Base-by-base conservation (phyloP, 768 basidiomycete species). In the Auriculariales sp. region DNA sequence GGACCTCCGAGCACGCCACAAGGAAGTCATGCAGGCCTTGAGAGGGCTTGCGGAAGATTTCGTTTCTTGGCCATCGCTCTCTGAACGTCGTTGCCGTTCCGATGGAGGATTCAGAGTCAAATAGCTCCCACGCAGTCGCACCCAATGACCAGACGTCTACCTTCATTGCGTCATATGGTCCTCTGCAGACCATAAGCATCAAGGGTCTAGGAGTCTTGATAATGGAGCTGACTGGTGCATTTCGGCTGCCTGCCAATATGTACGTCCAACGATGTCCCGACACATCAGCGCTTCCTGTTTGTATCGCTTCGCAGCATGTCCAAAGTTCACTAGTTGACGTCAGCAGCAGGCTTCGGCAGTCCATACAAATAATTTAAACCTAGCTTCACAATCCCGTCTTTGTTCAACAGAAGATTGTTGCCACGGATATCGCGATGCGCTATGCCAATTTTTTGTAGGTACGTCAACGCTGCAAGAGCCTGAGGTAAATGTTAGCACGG, bases 381-480 rank as follows among this genome's bases (percentile, higher is more conserved):
- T 12, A 91, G 68, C 63, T 89, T 89, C 53, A 90, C 68, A 7
- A 84, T 61, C 1, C 87, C 87, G 10, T 72, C 63, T 36, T 66
- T 69, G 49, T 83, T 85, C 49, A 91, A 66, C 32, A 91, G 66
- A 48, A 90, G 54, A 61, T 91, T 91, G 59, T 91, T 88, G 10
- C 84, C 85, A 24, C 88, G 78, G 42, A 91, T 70, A 62, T 90
- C 88, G 28, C 88, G 75, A 63, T 90, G 88, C 2, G 83, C 86
- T 35, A 90, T 82, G 25, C 72, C 67, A 47, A 78, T 72, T 32
- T 64, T 65, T 54, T 79, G 77, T 47, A 90, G 66, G 58, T 77
- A 85, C 31, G 74, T 73, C 19, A 91, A 63, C 5, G 79, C 88
- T 29, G 67, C 60, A 12, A 89, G 64, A 28, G 79, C 69, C 86